These are phyloP conservation scores for Phytopythium litorale DNA, from an alignment of 352 stramenopile genomes.

Conservation along the genomic window DNA sequence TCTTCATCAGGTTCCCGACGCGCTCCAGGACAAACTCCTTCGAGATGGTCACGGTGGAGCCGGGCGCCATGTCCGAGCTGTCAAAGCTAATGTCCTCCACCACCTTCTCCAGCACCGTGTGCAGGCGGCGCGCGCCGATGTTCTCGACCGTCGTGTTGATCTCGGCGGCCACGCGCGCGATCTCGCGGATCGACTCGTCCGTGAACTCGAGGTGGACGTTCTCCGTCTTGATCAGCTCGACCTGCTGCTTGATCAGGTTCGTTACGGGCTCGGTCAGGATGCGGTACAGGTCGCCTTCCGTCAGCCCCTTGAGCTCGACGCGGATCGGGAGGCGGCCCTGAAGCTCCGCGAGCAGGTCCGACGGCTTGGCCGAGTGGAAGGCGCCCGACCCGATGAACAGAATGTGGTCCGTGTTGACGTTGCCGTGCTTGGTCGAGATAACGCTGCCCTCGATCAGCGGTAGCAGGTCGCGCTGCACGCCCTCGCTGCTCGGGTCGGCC, in stretches of 20 bases:
- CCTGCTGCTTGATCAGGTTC: conserved; percentile 98
- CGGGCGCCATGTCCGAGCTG: conserved; percentile 89
- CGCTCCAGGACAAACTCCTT: conserved; percentile 94
- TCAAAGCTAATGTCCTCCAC: conserved; percentile 99
- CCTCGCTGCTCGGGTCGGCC: conserved; percentile 97
- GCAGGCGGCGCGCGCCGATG: conserved; percentile 97
- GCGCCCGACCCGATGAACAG: conserved; percentile 97
- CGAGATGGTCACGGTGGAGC: conserved; percentile 88
- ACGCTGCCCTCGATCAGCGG: conserved; percentile 98
- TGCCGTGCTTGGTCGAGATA: conserved; percentile 98
- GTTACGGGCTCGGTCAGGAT: conserved; percentile 99
- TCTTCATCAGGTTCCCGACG: conserved; percentile 93
- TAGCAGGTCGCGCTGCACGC: conserved; percentile 98
- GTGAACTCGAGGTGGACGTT: conserved; percentile 95
- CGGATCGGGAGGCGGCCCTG: conserved; percentile 98
- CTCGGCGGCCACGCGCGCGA: conserved; percentile 93
- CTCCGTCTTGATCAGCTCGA: conserved; percentile 97
- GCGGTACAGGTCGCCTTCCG: conserved; percentile 98
- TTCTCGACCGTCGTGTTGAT: conserved; percentile 98
- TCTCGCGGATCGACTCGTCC: conserved; percentile 96
- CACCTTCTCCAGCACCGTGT: conserved; percentile 98
- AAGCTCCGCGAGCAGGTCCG: conserved; percentile 97
- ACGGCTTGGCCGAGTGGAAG: conserved; percentile 98
- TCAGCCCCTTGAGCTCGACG: conserved; percentile 98
- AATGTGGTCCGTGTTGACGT: conserved; percentile 99